These are phyloP conservation scores for Aspergillus viridinutans DNA, from an alignment of 2,329 filamentous ascomycete genomes.

Conservation along the genomic window DNA sequence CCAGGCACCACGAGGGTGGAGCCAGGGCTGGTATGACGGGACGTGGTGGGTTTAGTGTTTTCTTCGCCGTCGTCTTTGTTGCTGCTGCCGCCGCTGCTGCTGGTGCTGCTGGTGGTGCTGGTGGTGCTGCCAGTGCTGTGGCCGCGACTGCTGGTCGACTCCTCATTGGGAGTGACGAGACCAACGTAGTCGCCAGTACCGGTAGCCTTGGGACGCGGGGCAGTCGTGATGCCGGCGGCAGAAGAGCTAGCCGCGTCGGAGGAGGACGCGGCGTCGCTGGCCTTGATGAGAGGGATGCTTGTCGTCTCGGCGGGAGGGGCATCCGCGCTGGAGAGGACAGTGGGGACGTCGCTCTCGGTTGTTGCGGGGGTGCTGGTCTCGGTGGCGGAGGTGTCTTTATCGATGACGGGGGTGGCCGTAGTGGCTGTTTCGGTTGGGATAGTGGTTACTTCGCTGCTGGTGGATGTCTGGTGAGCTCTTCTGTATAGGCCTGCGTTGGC, in stretches of 20 bases:
- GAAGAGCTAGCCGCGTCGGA: background rate
- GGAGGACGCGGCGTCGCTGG: conserved; percentile 6
- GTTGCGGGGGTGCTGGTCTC: background rate
- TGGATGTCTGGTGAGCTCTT: background rate
- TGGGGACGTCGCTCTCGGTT: background rate
- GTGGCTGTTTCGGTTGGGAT: background rate
- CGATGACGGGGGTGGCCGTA: background rate
- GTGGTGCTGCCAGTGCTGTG: no score
- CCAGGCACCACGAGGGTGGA: conserved; percentile 23
- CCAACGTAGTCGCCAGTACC: background rate
- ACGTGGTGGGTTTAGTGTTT: conserved; percentile 8
- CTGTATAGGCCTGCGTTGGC: conserved; percentile 4
- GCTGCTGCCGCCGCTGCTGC: conserved; percentile 7
- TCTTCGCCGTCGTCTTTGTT: conserved; percentile 3
- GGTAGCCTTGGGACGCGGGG: conserved; percentile 2
- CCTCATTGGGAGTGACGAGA: background rate
- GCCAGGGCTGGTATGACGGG: conserved; percentile 18
- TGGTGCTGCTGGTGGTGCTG: no score
- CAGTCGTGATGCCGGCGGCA: background rate
- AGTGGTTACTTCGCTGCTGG: background rate
- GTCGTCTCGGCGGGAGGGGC: conserved; percentile 7
- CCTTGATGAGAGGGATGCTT: conserved; percentile 18
- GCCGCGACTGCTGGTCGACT: background rate
- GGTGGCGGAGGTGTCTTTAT: background rate
- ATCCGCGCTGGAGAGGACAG: conserved; percentile 8